Evolutionary conservation across 2,329 filamentous ascomycete species (phyloP).

Genomic region (Emydomyces testavorans): DNA sequence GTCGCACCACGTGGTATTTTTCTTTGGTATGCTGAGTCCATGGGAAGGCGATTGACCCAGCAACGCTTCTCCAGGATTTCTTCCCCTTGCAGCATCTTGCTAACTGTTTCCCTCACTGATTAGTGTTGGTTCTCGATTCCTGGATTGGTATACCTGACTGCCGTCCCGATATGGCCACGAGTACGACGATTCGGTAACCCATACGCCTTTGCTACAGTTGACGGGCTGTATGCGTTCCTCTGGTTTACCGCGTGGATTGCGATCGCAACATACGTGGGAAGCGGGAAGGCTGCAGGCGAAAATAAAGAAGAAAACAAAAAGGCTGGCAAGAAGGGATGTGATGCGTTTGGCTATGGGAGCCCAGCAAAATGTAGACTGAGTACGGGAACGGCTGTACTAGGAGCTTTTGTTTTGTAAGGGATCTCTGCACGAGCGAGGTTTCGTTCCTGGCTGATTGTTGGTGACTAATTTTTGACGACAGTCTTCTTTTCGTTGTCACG

Average conservation of each 20-base stretch:
- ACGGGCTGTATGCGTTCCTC: slow-evolving; percentile 43
- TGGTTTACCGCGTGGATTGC: slow-evolving; percentile 51
- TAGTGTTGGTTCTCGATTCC: slow-evolving; percentile 51
- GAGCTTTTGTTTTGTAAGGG: slow-evolving; percentile 46
- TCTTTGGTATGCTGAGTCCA: slow-evolving; percentile 38
- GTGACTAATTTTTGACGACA: slow-evolving; percentile 20
- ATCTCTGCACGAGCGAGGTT: background rate
- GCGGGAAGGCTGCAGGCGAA: slow-evolving; percentile 43
- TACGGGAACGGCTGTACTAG: slow-evolving; percentile 45
- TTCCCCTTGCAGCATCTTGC: background rate
- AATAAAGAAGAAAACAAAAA: slow-evolving; percentile 30
- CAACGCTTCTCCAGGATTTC: background rate
- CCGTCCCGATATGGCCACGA: slow-evolving; percentile 50
- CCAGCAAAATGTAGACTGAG: slow-evolving; percentile 46
- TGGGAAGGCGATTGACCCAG: background rate
- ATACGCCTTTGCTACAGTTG: slow-evolving; percentile 48
- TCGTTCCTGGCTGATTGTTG: slow-evolving; percentile 8
- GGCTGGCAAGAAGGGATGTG: slow-evolving; percentile 40
- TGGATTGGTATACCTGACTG: slow-evolving; percentile 48
- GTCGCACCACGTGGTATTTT: slow-evolving; percentile 47
- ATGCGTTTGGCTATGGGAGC: slow-evolving; percentile 45
- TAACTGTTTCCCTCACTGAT: background rate
- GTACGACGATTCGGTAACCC: slow-evolving; percentile 48
- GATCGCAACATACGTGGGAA: slow-evolving; percentile 45
- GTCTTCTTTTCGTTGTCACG: slow-evolving; percentile 45